These are phyloP conservation scores for Leccinellum luteum DNA, from an alignment of 768 basidiomycete species.

Conservation along the genomic window DNA sequence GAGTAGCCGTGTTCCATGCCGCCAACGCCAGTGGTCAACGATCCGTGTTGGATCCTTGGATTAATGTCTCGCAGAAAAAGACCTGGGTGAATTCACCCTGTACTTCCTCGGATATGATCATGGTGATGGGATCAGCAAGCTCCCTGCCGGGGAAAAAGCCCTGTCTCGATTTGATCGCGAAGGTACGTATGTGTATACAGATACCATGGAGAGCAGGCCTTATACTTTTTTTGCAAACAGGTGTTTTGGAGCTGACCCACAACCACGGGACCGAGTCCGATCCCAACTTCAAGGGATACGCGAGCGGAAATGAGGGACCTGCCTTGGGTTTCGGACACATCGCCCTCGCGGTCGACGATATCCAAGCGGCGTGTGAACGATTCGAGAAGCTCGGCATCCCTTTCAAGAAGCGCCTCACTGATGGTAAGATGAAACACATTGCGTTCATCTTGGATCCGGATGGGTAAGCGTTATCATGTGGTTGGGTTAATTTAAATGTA, in stretches of 20 bases:
- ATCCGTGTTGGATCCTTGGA: not conserved
- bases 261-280: constrained; percentile 91
- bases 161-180: constrained; percentile 57
- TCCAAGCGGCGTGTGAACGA: constrained; percentile 78
- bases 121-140: constrained; percentile 39
- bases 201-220: not conserved
- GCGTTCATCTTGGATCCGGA: constrained; percentile 87
- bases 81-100: constrained; percentile 64
- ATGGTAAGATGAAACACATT: constrained; percentile 83
- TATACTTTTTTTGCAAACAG: constrained; percentile 32
- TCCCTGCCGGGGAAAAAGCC: constrained; percentile 53
- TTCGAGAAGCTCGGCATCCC: constrained; percentile 77
- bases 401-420: constrained; percentile 85
- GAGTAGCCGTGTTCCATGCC: constrained; percentile 2
- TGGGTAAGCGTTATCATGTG: constrained; percentile 45
- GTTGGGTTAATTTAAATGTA: not conserved
- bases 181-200: constrained; percentile 41
- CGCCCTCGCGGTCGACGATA: constrained; percentile 78
- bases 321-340: constrained; percentile 84
- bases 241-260: constrained; percentile 80
- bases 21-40: not conserved
- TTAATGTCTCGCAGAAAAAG: constrained; percentile 40
- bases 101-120: constrained; percentile 86
- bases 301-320: constrained; percentile 82
- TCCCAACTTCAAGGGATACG: constrained; percentile 75